These are phyloP conservation scores for Aureobasidium sp. DNA, from an alignment of 2,329 filamentous ascomycete genomes.

Conservation along the genomic window DNA sequence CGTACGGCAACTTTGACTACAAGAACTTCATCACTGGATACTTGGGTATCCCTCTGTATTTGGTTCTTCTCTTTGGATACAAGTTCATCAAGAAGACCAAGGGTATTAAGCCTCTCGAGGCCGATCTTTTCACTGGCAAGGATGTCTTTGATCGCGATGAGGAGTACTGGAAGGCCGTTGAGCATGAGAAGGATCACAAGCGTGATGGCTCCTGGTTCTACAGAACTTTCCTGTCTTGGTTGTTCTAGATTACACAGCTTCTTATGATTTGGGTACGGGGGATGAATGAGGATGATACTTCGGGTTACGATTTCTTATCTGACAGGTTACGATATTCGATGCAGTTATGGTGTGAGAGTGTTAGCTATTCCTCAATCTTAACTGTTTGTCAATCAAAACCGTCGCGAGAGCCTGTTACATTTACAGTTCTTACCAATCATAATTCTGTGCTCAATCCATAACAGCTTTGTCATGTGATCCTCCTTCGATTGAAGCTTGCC, in stretches of 20 bases:
- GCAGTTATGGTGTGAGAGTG: not conserved
- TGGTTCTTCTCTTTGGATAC: constrained; percentile 60
- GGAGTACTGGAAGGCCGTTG: constrained; percentile 53
- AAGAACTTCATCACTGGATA: constrained; percentile 72
- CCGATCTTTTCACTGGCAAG: constrained; percentile 65
- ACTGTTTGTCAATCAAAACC: too few species aligned
- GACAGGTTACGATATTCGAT: not conserved
- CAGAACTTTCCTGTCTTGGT: constrained; percentile 49
- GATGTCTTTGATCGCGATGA: constrained; percentile 66
- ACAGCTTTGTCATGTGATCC: too few species aligned
- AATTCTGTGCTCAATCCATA: too few species aligned
- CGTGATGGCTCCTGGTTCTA: constrained; percentile 44
- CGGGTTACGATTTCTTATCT: not conserved
- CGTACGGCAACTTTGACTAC: constrained; percentile 56
- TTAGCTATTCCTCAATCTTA: not conserved
- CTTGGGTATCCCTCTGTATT: constrained; percentile 66
- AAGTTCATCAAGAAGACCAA: constrained; percentile 50
- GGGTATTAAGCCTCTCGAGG: constrained; percentile 48
- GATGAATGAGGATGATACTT: not conserved
- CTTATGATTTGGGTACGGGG: not conserved
- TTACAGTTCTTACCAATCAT: too few species aligned
- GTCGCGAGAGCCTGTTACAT: too few species aligned
- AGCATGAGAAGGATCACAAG: constrained; percentile 36
- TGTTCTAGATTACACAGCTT: constrained; percentile 39
- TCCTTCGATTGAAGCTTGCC: too few species aligned